phyloP scores from a whole-genome alignment of 1,284 basidiomycete species.

The Apiotrichum siamense region DNA sequence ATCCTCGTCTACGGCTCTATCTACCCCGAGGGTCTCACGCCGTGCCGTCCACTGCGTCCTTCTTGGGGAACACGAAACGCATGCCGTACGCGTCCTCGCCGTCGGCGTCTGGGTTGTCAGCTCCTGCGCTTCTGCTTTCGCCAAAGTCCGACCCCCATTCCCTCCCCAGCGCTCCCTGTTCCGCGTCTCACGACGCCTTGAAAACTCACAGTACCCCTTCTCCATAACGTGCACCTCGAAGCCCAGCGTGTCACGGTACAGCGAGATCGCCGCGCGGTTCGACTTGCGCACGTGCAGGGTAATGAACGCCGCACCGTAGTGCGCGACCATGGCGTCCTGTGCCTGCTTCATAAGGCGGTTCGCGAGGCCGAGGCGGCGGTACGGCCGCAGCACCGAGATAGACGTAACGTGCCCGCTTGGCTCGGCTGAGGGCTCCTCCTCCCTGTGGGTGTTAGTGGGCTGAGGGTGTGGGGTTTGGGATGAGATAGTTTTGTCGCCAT shows the following conservation, averaged over 20 bases:
- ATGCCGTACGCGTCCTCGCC: slow-evolving; percentile 89
- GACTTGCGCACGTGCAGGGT: slow-evolving; percentile 81
- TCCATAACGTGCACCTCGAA: slow-evolving; percentile 71
- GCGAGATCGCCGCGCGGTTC: slow-evolving; percentile 72
- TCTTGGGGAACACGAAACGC: slow-evolving; percentile 53
- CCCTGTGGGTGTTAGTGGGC: slow-evolving; percentile 50
- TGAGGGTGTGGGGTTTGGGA: too few relatives aligned
- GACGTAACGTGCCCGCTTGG: slow-evolving; percentile 83
- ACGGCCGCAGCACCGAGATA: slow-evolving; percentile 78
- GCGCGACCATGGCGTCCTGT: slow-evolving; percentile 78
- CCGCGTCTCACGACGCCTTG: neutral
- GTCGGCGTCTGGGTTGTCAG: slow-evolving; percentile 63
- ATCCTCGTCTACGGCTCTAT: neutral
- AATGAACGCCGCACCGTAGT: slow-evolving; percentile 69
- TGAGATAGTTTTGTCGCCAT: too few relatives aligned
- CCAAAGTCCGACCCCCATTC: neutral
- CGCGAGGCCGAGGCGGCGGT: slow-evolving; percentile 75
- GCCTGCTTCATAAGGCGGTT: slow-evolving; percentile 81
- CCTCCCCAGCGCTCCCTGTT: neutral
- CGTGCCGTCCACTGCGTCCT: slow-evolving; percentile 4
- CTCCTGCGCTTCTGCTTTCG: too few relatives aligned
- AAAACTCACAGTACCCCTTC: slow-evolving; percentile 69
- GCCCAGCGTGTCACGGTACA: slow-evolving; percentile 78
- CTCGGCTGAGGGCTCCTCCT: slow-evolving; percentile 61
- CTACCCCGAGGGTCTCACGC: neutral